Evolutionary conservation across 1,284 basidiomycete genomes (phyloP), one percentile per base, ranked within the genome.

Genomic region (Sporisorium reilianum): DNA sequence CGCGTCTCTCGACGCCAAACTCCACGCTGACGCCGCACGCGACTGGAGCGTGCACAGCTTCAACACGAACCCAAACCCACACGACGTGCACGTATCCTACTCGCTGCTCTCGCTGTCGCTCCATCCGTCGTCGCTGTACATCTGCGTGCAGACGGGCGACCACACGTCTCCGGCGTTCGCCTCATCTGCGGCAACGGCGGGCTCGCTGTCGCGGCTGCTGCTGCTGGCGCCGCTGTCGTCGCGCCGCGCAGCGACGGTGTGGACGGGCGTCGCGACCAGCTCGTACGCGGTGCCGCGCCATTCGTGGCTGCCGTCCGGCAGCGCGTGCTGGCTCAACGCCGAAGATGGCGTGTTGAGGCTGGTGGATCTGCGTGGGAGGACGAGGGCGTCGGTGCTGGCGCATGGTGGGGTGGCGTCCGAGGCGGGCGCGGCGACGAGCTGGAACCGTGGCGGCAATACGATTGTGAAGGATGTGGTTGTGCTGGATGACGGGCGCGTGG

Each of bases 141-240:
- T 84, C 23, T 78, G 76, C 50, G 61, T 74, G 2, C 79, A 82
- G 30, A 83, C 81, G 4, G 80, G 82, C 41, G 80, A 83, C 41
- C 75, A 81, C 34, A 64, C 68, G 14, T 55, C 68, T 0, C 28
- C 75, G 4, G 20, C 57, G 8, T 62, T 59, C 11, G 36, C 68
- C 16, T 54, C 66, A 5, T 52, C 64, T 0, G 46, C 49, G 16
- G 38, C 50, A 20, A 63, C 50, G 11, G 42, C 67, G 1, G 60
- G 55, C 23, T 46, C 67, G 4, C 63, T 64, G 11, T 77, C 78
- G 6, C 67, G 77, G 7, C 59, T 83, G 10, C 54, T 82, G 12
- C 66, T 83, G n/a, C 38, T 83, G 2, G 61, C 68, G 0, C 63
- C 76, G 6, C 74, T 82, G 28, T 75, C 71, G 6, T 23, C 49